Percentiles rank a stretch among this genome's conserved stretches.
Evolutionary conservation across 345 rosid species (phyloP).

Genomic region (Clarkia xantiana): DNA sequence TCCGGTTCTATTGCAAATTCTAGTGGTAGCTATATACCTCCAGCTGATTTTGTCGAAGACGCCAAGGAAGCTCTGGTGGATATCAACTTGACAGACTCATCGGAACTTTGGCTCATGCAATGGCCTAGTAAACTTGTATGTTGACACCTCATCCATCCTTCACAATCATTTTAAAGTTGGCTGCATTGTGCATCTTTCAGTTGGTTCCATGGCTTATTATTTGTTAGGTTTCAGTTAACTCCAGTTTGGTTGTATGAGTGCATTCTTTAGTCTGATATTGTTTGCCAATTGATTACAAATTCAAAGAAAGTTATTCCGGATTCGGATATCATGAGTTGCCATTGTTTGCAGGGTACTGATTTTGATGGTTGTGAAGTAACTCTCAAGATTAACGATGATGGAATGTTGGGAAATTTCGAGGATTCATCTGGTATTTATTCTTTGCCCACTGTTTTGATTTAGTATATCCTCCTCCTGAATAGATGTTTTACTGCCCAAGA

Average conservation of each 20-base stretch:
- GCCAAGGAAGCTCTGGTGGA: slow-evolving; percentile 26
- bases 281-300: too few species aligned
- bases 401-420: slow-evolving; percentile 37
- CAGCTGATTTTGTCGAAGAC: slow-evolving; percentile 27
- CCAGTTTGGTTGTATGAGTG: too few species aligned
- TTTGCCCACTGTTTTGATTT: too few species aligned
- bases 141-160: background rate
- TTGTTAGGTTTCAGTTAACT: too few species aligned
- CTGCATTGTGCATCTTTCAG: background rate
- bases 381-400: slow-evolving; percentile 33
- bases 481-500: background rate
- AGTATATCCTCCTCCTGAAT: background rate
- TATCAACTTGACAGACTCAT: slow-evolving; percentile 16
- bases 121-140: slow-evolving; percentile 52
- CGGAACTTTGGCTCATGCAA: slow-evolving; percentile 78
- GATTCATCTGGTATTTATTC: slow-evolving; percentile 38
- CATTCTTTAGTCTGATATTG: too few species aligned
- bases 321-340: background rate
- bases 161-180: background rate
- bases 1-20: slow-evolving; percentile 5
- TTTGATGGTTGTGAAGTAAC: slow-evolving; percentile 36
- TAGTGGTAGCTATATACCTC: slow-evolving; percentile 23
- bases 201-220: background rate
- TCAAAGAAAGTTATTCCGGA: too few species aligned
- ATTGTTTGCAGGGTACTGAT: slow-evolving; percentile 41